A percentile compares a stretch with the other conserved stretches of the same genome.
phyloP scores from a whole-genome alignment of 768 basidiomycete species.

The Trametes gibbosa region DNA sequence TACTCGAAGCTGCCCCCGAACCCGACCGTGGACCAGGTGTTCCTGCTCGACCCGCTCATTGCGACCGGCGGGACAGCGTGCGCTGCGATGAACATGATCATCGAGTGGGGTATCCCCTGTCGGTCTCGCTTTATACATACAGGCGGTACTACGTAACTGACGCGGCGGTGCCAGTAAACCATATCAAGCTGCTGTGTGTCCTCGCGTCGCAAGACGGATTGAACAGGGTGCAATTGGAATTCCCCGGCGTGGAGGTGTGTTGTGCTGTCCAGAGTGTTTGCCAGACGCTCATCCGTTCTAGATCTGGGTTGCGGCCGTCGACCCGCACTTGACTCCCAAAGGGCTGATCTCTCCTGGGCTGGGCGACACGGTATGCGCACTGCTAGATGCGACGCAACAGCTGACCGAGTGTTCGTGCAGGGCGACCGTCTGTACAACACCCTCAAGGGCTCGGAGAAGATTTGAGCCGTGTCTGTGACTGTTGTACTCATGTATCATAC shows the following conservation, averaged over 20 bases:
- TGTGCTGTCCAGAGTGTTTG: background rate
- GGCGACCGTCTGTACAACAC: conserved; percentile 88
- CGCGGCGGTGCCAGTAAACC: conserved; percentile 45
- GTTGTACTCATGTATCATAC: conserved; percentile 2
- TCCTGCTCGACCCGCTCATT: conserved; percentile 87
- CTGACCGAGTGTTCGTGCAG: conserved; percentile 34
- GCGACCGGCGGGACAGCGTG: conserved; percentile 92
- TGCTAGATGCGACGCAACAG: background rate
- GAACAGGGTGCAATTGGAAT: conserved; percentile 55
- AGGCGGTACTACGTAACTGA: too few relatives aligned
- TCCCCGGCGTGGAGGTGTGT: conserved; percentile 78
- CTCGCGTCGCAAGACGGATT: conserved; percentile 79
- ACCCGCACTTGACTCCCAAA: conserved; percentile 63
- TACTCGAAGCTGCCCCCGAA: conserved; percentile 84
- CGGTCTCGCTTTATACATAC: conserved; percentile 19
- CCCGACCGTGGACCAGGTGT: conserved; percentile 79
- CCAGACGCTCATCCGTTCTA: conserved; percentile 29
- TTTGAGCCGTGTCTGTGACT: background rate
- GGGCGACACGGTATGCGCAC: conserved; percentile 74
- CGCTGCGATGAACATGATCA: conserved; percentile 84
- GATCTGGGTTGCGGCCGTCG: conserved; percentile 88
- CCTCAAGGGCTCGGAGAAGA: conserved; percentile 26
- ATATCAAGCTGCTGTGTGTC: conserved; percentile 80
- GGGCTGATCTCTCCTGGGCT: conserved; percentile 89
- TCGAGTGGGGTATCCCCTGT: conserved; percentile 81